Evolutionary conservation across 352 stramenopile species (phyloP).

Genomic region (Phytophthora capsici): DNA sequence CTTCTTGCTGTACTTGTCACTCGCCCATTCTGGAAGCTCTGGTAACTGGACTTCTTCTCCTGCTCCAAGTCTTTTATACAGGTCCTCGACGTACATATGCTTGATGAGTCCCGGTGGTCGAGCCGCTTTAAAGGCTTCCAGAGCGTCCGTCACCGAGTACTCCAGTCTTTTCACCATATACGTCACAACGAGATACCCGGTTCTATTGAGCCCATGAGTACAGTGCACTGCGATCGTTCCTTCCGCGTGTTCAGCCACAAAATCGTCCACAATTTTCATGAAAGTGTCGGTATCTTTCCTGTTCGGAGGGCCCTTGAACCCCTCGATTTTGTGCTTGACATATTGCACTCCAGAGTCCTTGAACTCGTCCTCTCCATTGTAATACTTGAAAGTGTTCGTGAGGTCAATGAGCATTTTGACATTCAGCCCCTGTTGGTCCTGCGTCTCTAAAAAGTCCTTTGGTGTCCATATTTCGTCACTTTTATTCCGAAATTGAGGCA

Average conservation of each 20-base stretch:
- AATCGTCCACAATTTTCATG: constrained; percentile 68
- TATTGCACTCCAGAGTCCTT: constrained; percentile 58
- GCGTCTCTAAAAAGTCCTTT: constrained; percentile 54
- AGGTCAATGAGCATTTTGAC: constrained; percentile 82
- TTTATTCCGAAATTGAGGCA: constrained; percentile 43
- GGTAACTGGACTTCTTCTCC: constrained; percentile 56
- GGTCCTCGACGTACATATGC: constrained; percentile 82
- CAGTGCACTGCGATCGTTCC: constrained; percentile 78
- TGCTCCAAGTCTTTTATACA: constrained; percentile 58
- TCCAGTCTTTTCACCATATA: constrained; percentile 71
- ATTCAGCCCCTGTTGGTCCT: constrained; percentile 42
- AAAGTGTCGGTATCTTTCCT: constrained; percentile 64
- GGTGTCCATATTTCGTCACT: constrained; percentile 64
- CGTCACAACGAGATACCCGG: constrained; percentile 75
- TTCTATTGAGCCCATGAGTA: constrained; percentile 82
- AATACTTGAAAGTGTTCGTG: constrained; percentile 89
- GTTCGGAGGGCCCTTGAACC: constrained; percentile 61
- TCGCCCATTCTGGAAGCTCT: constrained; percentile 65
- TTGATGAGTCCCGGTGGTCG: constrained; percentile 82
- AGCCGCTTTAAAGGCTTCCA: constrained; percentile 68
- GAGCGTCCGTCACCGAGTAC: constrained; percentile 58
- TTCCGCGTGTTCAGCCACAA: constrained; percentile 44
- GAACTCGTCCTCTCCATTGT: constrained; percentile 66
- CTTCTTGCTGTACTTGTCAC: constrained; percentile 67
- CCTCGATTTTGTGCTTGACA: constrained; percentile 81